These are phyloP conservation scores for Pleomassaria siparia DNA, from an alignment of 2,329 filamentous ascomycete genomes.

Conservation along the genomic window DNA sequence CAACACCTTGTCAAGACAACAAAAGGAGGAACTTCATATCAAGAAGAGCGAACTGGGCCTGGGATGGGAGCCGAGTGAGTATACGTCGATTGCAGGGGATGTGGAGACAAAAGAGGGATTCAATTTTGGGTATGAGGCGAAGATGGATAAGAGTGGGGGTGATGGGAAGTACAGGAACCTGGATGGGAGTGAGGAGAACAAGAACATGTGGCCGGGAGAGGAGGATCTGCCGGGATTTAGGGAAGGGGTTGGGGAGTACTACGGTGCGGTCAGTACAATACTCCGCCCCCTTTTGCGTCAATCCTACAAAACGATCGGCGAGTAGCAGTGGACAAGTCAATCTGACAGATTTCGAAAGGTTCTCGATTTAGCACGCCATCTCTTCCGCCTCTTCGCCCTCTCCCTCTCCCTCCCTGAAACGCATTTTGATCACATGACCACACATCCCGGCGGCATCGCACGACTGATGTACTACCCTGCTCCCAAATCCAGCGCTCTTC, in stretches of 20 bases:
- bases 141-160: constrained; percentile 43
- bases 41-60: constrained; percentile 43
- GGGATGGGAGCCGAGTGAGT: constrained; percentile 47
- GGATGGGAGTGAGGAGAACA: constrained; percentile 40
- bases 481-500: constrained; percentile 21
- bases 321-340: background rate
- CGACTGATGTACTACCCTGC: constrained; percentile 45
- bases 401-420: constrained; percentile 41
- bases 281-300: background rate
- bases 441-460: constrained; percentile 45
- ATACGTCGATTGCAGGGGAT: constrained; percentile 44
- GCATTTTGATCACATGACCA: constrained; percentile 45
- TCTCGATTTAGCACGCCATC: constrained; percentile 42
- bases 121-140: constrained; percentile 47
- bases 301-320: background rate
- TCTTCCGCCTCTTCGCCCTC: constrained; percentile 46
- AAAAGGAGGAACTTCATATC: constrained; percentile 45
- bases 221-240: constrained; percentile 45
- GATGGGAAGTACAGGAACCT: constrained; percentile 47
- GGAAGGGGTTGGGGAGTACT: constrained; percentile 41
- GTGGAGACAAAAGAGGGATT: constrained; percentile 47
- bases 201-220: constrained; percentile 45
- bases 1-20: constrained; percentile 28
- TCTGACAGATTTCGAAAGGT: constrained; percentile 17
- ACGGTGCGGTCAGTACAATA: constrained; percentile 30